Evolutionary conservation across 2,329 filamentous ascomycete genomes (phyloP).

Genomic region (Phaeosphaeriaceae sp.): DNA sequence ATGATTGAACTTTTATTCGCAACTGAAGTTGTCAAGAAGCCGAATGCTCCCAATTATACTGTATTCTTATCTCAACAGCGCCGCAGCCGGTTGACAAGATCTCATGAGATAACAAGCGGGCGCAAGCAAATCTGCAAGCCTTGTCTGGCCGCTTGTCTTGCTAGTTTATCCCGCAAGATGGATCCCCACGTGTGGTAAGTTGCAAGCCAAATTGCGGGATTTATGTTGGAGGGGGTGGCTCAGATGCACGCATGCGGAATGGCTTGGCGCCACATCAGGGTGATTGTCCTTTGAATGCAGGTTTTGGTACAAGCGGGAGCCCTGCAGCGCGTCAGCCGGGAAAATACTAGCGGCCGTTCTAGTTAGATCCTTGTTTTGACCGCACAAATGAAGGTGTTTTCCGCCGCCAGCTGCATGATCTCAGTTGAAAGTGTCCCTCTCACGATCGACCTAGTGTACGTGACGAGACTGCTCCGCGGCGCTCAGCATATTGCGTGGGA

Average conservation of each 20-base stretch:
- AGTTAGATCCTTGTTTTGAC: neutral
- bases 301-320: neutral
- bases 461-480: neutral
- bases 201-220: conserved; percentile 4
- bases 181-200: conserved; percentile 1
- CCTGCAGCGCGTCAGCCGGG: neutral
- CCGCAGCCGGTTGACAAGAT: conserved; percentile 2
- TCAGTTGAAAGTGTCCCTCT: neutral
- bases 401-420: neutral
- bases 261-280: conserved; percentile 9
- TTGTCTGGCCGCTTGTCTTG: neutral
- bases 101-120: conserved; percentile 2
- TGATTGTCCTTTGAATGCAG: conserved; percentile 1
- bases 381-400: neutral
- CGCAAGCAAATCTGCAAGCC: conserved; percentile 2
- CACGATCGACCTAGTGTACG: neutral
- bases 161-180: neutral
- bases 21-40: neutral
- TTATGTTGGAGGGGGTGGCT: conserved; percentile 11
- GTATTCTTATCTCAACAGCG: conserved; percentile 5
- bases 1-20: neutral
- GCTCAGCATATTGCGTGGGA: too few species aligned
- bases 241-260: neutral
- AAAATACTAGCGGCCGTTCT: neutral
- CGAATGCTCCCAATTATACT: conserved; percentile 2